Evolutionary conservation across 805 yeast species (phyloP), one percentile per base, ranked within the genome.

Genomic region (Candida ortonii): DNA sequence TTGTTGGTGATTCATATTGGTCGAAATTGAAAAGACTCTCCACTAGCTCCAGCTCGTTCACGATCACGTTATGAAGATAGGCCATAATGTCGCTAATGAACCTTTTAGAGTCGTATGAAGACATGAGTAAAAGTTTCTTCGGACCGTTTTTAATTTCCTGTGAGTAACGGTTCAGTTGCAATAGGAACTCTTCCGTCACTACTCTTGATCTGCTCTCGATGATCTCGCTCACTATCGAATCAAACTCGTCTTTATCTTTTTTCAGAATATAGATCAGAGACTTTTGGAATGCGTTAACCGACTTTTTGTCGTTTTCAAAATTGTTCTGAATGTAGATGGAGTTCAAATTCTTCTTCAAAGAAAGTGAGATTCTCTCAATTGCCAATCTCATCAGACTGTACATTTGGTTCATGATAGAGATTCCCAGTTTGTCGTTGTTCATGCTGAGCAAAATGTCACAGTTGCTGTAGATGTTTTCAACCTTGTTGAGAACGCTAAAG

Each of bases 1-100:
- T 34, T 16, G 50, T 44, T 8, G 47, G 38, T 3, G 45, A 25
- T 15, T 49, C 50, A 16, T 39, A 41, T 31, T 50, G 59, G 20
- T 58, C 62, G 25, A 59, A 52, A 28, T 70, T 70, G 36, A 90
- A 79, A 32, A 90, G 60, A 13, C 78, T 69, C 7, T 70, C 69
- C 5, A 90, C 70, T 19, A 81, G 68, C 52, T 93, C 98, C 25
- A 78, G 71, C 57, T 93, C 98, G 59, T 86, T 85, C 4, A 88
- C 95, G 19, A 88, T 79, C 4, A 85, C 71, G 2, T 89, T 76
- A 54, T 93, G 97, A 2, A 88, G 71, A 65, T 84, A 84, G 0
- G 97, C 97, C 23, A 93, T 63, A 20, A 93, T 70, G 54, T 88
- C 96, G 16, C 97, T 95, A 12, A 86, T 67, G 44, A 80, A 89